Percentiles rank a stretch among this genome's conserved stretches.
Evolutionary conservation across 2,329 filamentous ascomycete species (phyloP).

Genomic region (Pseudogymnoascus sp.): DNA sequence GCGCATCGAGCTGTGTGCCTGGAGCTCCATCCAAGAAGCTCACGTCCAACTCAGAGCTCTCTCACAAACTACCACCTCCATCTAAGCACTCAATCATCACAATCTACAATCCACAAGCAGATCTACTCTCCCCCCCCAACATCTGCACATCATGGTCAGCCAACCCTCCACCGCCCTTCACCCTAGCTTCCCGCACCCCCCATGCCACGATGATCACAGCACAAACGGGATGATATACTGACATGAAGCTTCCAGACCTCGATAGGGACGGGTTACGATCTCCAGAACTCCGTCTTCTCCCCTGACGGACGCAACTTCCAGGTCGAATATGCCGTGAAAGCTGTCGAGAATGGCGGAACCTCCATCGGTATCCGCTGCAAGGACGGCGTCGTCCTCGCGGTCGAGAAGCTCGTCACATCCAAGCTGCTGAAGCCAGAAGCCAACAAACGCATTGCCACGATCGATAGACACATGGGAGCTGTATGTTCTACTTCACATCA

Average conservation of each 20-base stretch:
- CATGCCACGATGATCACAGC: slow-evolving; percentile 1
- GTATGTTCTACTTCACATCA: slow-evolving; percentile 45
- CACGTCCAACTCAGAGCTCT: neutral
- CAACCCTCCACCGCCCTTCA: neutral
- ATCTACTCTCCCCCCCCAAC: neutral
- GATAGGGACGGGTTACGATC: slow-evolving; percentile 99
- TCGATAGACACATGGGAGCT: slow-evolving; percentile 88
- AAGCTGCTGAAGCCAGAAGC: slow-evolving; percentile 91
- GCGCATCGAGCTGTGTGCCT: slow-evolving; percentile 3
- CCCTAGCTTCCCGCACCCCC: neutral
- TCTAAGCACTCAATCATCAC: neutral
- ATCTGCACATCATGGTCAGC: neutral
- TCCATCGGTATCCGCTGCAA: slow-evolving; percentile 95
- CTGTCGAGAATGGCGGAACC: slow-evolving; percentile 95
- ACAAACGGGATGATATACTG: neutral
- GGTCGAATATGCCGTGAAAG: slow-evolving; percentile 97
- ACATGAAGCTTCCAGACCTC: slow-evolving; percentile 60
- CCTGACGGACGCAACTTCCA: slow-evolving; percentile 99
- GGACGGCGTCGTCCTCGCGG: slow-evolving; percentile 89
- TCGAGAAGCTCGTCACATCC: slow-evolving; percentile 93
- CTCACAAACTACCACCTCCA: neutral
- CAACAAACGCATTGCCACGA: slow-evolving; percentile 93
- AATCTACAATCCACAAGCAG: neutral
- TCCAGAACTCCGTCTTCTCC: slow-evolving; percentile 99
- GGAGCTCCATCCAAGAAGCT: neutral